Base-by-base conservation (phyloP, 2,329 filamentous ascomycete species). In the Talaromyces funiculosus region DNA sequence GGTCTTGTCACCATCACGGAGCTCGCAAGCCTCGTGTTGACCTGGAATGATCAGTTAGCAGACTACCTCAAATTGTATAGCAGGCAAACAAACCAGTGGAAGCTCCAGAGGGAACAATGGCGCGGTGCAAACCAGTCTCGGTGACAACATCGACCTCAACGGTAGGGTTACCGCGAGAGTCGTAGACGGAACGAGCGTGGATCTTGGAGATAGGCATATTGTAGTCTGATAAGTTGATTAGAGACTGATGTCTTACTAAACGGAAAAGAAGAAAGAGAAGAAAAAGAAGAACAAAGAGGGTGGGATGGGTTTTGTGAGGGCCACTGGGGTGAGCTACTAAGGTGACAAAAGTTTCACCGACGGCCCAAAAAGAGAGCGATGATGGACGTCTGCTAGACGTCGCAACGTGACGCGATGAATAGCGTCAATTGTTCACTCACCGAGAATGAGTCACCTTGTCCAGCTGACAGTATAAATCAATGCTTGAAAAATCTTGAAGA, bases 61-160 rank as follows among this genome's bases (percentile, higher is more conserved):
- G 9, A 31, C 42, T 33, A 2, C 20, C 42, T 35, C 26, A 9
- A 37, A 14, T 9, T 3, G 7, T 0, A 33, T 16, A 20, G 18
- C n/a, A 20, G 47, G 29, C 26, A 54, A 59, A 83, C 87, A 75
- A 78, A 92, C 89, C 92, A 72, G 92, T 97, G 71, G 93, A 97
- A 73, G 93, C 93, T 78, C 93, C 93, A 68, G 92, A 97, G 72
- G 93, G 93, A 66, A 97, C 93, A 77, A 97, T 97, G 77, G 93
- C 92, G 75, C 93, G 92, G 87, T 97, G 92, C 66, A 97, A 88
- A 75, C 93, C 93, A 72, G 90, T 95, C 83, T 96, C 91, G 71
- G 92, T 97, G 81, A 96, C 89, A 71, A 97, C 86, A 78, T 97
- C 93, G 73, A 97, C 93, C 85, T 97, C 93, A 75, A 97, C 93